phyloP scores from a whole-genome alignment of 192 early-diverging fungal genomes.

The Umbelopsis isabellina region DNA sequence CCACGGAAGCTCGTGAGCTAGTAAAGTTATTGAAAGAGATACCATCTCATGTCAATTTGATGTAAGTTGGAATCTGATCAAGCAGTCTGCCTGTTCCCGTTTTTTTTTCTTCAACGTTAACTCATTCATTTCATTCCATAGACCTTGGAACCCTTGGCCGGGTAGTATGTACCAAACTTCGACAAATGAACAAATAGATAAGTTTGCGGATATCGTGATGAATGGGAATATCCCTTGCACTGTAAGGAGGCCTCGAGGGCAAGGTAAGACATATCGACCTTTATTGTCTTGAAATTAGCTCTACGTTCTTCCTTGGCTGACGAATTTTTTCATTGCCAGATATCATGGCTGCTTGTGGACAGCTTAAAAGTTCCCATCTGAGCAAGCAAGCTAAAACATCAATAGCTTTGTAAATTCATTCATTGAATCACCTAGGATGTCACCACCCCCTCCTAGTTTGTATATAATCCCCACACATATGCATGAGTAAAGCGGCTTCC shows the following conservation, averaged over 20 bases:
- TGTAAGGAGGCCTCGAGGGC: conserved; percentile 63
- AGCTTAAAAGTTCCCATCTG: conserved; percentile 45
- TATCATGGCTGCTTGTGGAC: conserved; percentile 83
- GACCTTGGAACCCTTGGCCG: conserved; percentile 89
- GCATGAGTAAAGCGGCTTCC: no score
- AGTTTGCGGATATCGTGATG: conserved; percentile 57
- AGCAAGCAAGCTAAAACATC: not conserved
- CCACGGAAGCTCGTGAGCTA: conserved; percentile 68
- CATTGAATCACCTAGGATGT: no score
- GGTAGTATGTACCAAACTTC: conserved; percentile 72
- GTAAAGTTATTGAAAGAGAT: conserved; percentile 63
- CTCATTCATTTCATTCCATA: conserved; percentile 27
- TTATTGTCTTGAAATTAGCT: not conserved
- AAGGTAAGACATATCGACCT: conserved; percentile 29
- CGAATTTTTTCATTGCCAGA: conserved; percentile 41
- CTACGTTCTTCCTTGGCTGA: conserved; percentile 9
- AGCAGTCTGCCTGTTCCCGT: not conserved
- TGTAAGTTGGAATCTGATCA: conserved; percentile 39
- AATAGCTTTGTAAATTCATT: not conserved
- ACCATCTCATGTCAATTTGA: conserved; percentile 78
- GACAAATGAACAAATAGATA: conserved; percentile 52
- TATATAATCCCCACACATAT: no score
- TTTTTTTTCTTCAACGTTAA: conserved; percentile 9
- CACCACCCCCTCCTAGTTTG: not conserved
- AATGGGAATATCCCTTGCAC: conserved; percentile 58